Evolutionary conservation across 169 alveolate species (phyloP).

Genomic region (Plasmodium knowlesi): DNA sequence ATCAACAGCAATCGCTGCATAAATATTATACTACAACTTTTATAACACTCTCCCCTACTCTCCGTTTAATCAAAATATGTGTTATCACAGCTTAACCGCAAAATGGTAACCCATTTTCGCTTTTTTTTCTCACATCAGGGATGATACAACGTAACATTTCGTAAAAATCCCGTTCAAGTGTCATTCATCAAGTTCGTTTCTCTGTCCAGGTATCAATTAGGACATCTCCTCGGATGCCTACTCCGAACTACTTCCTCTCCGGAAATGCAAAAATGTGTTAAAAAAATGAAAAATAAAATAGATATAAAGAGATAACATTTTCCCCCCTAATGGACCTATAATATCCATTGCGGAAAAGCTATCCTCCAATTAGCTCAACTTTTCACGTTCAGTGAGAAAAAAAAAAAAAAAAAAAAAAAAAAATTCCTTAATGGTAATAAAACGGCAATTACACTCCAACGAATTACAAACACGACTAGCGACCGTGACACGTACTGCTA

Average conservation of each 20-base stretch:
- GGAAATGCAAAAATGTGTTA: neutral
- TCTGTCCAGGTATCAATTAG: neutral
- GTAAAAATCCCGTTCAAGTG: neutral
- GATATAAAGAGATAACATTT: neutral
- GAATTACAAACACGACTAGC: neutral
- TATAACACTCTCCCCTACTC: neutral
- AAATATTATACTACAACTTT: neutral
- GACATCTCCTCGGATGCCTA: neutral
- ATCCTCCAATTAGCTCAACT: neutral
- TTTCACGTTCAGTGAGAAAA: neutral
- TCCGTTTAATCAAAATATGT: neutral
- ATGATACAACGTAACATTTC: neutral
- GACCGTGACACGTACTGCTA: neutral
- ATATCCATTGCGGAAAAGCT: neutral
- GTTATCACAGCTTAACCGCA: neutral
- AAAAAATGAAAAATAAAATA: neutral
- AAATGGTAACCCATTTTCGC: neutral
- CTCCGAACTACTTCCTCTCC: neutral
- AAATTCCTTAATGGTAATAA: neutral
- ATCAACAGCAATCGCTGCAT: neutral
- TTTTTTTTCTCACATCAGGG: neutral
- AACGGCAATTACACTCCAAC: neutral
- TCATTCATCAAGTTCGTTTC: neutral
- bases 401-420: neutral
- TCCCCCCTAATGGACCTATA: neutral